Base-by-base conservation (phyloP, 768 basidiomycete species). In the Boletus vermiculosoides region DNA sequence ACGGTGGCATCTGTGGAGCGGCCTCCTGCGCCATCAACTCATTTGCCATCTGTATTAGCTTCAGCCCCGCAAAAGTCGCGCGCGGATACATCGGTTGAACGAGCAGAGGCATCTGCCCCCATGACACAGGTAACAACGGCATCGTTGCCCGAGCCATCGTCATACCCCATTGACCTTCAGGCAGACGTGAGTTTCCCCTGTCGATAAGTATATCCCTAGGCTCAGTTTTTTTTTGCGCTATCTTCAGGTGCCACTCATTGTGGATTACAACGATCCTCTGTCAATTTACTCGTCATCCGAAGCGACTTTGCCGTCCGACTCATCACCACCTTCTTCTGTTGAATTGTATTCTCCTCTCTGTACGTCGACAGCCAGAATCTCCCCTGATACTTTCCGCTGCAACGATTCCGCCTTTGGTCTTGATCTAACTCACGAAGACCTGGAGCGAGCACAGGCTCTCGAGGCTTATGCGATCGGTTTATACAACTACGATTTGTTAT, bases 391-490 rank as follows among this genome's bases (percentile, higher is more conserved):
- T 11, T 56, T 54, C 47, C 16, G 16, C 31, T 58, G 33, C 23
- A 18, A 54, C 16, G 55, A 55, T 39, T 36, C 50, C 13, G n/a
- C n/a, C 11, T 55, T 54, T 40, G 45, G 52, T 31, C 49, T 49
- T 39, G 48, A 56, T 47, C 37, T 23, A 16, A 44, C 50, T 1
- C 61, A 55, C 12, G 70, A 66, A 2, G 62, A 68, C 23, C 33
- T 44, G 34, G 69, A 72, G n/a, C 62, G 57, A 13, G 65, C 58
- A 2, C 69, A 65, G 48, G 70, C 64, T 20, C 66, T 71, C 34
- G 66, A 72, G 41, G 69, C 64, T 12, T 71, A 72, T 52, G 56
- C 66, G 10, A 66, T 69, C 12, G 71, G 70, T 25, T 56, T 71
- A n/a, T 59, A 72, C 33, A 54, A 63, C 20, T 58, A 63, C 16